phyloP scores from a whole-genome alignment of 352 stramenopile species.

The Phytophthora pseudosyringae region DNA sequence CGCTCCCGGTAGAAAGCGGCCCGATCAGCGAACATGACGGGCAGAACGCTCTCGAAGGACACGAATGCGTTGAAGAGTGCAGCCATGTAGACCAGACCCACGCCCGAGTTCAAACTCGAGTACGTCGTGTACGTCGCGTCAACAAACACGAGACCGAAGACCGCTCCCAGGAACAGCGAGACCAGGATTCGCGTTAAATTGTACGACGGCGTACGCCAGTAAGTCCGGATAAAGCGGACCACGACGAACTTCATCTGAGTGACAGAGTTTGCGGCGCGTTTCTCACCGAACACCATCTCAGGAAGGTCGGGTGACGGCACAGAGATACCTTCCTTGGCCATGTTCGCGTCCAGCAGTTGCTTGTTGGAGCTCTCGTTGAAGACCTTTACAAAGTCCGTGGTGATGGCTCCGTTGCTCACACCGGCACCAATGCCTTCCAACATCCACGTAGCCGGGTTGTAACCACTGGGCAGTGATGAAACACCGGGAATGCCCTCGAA shows the following conservation, averaged over 20 bases:
- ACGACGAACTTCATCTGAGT: slow-evolving; percentile 44
- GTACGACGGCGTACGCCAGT: slow-evolving; percentile 70
- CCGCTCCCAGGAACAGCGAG: slow-evolving; percentile 47
- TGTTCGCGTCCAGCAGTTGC: slow-evolving; percentile 5
- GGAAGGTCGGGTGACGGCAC: slow-evolving; percentile 30
- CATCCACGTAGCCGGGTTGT: slow-evolving; percentile 87
- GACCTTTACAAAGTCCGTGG: slow-evolving; percentile 37
- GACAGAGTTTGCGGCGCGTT: slow-evolving; percentile 27
- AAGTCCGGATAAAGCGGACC: slow-evolving; percentile 29
- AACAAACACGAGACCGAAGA: slow-evolving; percentile 59
- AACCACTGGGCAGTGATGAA: slow-evolving; percentile 25
- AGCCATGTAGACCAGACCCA: slow-evolving; percentile 81
- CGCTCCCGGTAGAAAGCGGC: slow-evolving; percentile 77
- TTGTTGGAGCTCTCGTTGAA: slow-evolving; percentile 40
- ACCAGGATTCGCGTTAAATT: slow-evolving; percentile 69
- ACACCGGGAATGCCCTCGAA: slow-evolving; percentile 45
- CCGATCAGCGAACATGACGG: slow-evolving; percentile 74
- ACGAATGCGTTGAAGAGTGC: slow-evolving; percentile 82
- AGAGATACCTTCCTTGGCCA: slow-evolving; percentile 34
- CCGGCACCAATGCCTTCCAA: slow-evolving; percentile 64
- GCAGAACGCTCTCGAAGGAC: slow-evolving; percentile 74
- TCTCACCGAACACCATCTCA: slow-evolving; percentile 31
- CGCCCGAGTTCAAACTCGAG: slow-evolving; percentile 44
- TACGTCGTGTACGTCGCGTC: slow-evolving; percentile 21
- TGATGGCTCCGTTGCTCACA: slow-evolving; percentile 16